Evolutionary conservation across 495 filamentous ascomycete genomes (phyloP).

Genomic region (Pyronema omphalodes): DNA sequence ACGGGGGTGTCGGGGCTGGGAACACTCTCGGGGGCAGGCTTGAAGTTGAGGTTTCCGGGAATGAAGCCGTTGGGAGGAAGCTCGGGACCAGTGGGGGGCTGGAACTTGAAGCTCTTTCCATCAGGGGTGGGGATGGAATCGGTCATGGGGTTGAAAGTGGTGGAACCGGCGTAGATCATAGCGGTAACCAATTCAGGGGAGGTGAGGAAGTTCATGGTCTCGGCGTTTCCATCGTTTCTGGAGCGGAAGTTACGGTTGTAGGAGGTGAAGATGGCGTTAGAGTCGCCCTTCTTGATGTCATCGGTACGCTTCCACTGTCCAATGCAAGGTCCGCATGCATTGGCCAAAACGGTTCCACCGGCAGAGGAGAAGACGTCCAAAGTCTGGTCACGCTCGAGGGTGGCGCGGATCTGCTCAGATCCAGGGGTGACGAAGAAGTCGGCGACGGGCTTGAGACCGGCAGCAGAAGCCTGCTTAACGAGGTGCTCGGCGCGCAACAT

Average conservation of each 20-base stretch:
- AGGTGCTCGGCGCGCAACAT: conserved; percentile 89
- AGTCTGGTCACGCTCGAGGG: conserved; percentile 68
- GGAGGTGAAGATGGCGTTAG: conserved; percentile 90
- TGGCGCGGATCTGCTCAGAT: conserved; percentile 90
- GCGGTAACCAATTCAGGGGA: conserved; percentile 92
- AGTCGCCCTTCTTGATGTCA: conserved; percentile 56
- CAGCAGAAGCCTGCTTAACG: conserved; percentile 71
- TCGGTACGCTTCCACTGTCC: conserved; percentile 94
- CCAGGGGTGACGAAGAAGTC: conserved; percentile 94
- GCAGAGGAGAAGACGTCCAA: conserved; percentile 72
- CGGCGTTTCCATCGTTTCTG: conserved; percentile 87
- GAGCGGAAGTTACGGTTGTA: conserved; percentile 98
- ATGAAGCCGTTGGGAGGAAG: conserved; percentile 67
- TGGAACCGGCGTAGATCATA: conserved; percentile 78
- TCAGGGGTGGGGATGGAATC: conserved; percentile 67
- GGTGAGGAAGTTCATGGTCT: conserved; percentile 96
- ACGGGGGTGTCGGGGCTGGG: conserved; percentile 49
- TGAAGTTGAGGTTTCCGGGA: conserved; percentile 53
- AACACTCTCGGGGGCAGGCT: conserved; percentile 43
- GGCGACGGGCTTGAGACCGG: conserved; percentile 69
- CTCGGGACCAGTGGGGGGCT: conserved; percentile 56
- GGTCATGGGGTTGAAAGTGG: conserved; percentile 90
- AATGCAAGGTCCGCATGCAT: conserved; percentile 90
- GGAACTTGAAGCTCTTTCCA: conserved; percentile 69
- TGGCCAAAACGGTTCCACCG: conserved; percentile 77